These are phyloP conservation scores for Aspergillus sp. DNA, from an alignment of 2,329 filamentous ascomycete genomes.

Conservation along the genomic window DNA sequence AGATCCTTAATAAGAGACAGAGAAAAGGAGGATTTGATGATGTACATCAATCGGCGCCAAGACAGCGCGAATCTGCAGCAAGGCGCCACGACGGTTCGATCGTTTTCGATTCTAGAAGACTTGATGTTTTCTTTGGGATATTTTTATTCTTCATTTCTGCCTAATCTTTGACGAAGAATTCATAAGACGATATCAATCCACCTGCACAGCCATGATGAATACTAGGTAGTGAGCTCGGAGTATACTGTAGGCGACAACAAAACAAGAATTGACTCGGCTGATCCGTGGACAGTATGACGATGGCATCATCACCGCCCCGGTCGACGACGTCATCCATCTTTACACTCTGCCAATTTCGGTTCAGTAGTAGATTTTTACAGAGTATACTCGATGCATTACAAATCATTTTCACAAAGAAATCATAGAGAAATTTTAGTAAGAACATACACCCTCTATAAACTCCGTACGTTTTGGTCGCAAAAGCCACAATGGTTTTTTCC, in stretches of 20 bases:
- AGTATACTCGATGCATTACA: background rate
- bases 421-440: background rate
- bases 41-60: too few species aligned
- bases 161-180: too few species aligned
- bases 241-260: background rate
- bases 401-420: background rate
- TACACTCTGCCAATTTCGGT: background rate
- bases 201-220: too few species aligned
- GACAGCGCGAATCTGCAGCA: too few species aligned
- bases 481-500: slow-evolving; percentile 7
- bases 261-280: background rate
- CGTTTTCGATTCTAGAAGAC: too few species aligned
- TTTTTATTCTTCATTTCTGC: too few species aligned
- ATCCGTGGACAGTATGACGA: background rate
- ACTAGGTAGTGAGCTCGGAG: too few species aligned
- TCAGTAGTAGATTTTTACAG: background rate
- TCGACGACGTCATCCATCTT: slow-evolving; percentile 2
- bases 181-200: too few species aligned
- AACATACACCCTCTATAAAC: slow-evolving; percentile 5
- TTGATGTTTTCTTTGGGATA: too few species aligned
- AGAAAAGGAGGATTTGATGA: too few species aligned
- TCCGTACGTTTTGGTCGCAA: slow-evolving; percentile 8
- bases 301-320: background rate
- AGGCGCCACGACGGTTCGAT: too few species aligned
- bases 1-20: background rate